phyloP scores from a whole-genome alignment of 345 rosid species.

The Aquilaria sinensis region DNA sequence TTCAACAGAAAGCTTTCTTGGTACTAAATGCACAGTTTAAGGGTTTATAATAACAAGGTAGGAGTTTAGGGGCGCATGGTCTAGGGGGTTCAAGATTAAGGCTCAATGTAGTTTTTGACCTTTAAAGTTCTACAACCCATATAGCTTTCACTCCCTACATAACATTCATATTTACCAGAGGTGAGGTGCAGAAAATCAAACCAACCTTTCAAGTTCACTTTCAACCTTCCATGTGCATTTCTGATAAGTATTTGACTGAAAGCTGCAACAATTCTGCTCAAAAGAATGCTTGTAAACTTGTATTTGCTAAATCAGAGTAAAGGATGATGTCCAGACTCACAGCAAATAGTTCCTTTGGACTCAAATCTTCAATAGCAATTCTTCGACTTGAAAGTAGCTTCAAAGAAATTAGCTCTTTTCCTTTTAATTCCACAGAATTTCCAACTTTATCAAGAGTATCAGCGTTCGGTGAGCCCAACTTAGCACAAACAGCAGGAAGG shows the following conservation, averaged over 20 bases:
- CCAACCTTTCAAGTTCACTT: too few species aligned
- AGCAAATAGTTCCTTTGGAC: constrained; percentile 48
- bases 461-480: constrained; percentile 51
- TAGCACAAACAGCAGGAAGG: constrained; percentile 42
- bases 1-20: too few species aligned
- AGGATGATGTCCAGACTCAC: constrained; percentile 40
- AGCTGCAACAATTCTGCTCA: constrained; percentile 45
- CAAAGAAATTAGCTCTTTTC: constrained; percentile 9
- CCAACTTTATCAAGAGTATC: constrained; percentile 20
- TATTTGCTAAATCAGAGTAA: constrained; percentile 8
- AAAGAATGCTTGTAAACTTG: constrained; percentile 10
- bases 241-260: constrained; percentile 50
- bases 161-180: too few species aligned
- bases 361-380: constrained; percentile 35
- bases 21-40: too few species aligned
- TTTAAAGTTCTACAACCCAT: too few species aligned
- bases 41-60: too few species aligned
- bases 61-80: too few species aligned
- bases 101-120: too few species aligned
- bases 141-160: too few species aligned
- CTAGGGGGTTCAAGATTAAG: too few species aligned
- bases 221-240: constrained; percentile 37
- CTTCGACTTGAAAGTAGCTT: constrained; percentile 17
- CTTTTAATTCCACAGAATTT: constrained; percentile 17
- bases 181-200: too few species aligned